phyloP scores from a whole-genome alignment of 1,139 yeast species.

The Candida sanyaensis region DNA sequence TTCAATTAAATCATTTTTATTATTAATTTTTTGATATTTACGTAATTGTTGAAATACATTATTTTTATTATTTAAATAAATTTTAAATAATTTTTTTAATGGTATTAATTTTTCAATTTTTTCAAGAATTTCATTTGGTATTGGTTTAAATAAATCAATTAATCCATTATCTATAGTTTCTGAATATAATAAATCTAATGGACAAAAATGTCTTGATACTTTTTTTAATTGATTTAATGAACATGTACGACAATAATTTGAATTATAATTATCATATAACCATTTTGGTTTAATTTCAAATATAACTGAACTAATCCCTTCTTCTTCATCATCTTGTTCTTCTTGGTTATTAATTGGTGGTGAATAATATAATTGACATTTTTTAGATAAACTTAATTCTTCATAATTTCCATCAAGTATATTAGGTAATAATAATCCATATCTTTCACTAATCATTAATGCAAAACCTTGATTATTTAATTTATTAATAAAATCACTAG shows the following conservation, averaged over 20 bases:
- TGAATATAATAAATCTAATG: conserved; percentile 39
- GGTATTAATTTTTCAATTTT: conserved; percentile 32
- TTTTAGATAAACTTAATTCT: conserved; percentile 30
- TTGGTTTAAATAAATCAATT: conserved; percentile 32
- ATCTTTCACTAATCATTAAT: conserved; percentile 39
- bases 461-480: conserved; percentile 30
- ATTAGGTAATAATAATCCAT: conserved; percentile 45
- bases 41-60: conserved; percentile 43
- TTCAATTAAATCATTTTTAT: conserved; percentile 35
- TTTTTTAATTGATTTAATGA: conserved; percentile 41
- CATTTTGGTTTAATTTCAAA: conserved; percentile 51
- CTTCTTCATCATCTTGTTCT: conserved; percentile 1
- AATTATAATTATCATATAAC: conserved; percentile 41
- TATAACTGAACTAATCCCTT: conserved; percentile 29
- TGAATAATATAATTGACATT: conserved; percentile 35
- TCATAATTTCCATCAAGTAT: conserved; percentile 36
- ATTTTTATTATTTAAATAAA: conserved; percentile 29
- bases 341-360: background rate
- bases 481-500: conserved; percentile 33
- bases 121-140: conserved; percentile 24
- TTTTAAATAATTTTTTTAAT: conserved; percentile 26
- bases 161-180: conserved; percentile 36
- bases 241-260: conserved; percentile 49
- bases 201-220: conserved; percentile 43
- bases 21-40: conserved; percentile 36